Conservation (phyloP, 306 rosid genomes). For the Corylus heterophylla region DNA sequence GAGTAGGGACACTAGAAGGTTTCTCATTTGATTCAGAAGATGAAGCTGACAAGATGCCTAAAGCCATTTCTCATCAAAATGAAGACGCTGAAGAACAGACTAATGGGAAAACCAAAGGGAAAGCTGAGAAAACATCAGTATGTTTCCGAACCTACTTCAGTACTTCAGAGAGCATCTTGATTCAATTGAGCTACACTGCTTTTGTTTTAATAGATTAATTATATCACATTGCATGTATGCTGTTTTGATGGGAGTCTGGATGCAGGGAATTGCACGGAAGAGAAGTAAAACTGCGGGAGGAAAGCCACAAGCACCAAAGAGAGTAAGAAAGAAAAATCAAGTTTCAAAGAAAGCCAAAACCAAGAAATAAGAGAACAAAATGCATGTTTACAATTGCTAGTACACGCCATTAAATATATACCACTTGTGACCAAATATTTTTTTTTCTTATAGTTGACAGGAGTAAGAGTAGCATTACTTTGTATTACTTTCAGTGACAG, state of each 20-base stretch:
- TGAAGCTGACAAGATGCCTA: constrained; percentile 67
- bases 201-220: not conserved
- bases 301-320: constrained; percentile 70
- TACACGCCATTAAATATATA: constrained; percentile 10
- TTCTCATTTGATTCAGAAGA: constrained; percentile 93
- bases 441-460: constrained; percentile 16
- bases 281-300: constrained; percentile 67
- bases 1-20: constrained; percentile 91
- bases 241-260: constrained; percentile 30
- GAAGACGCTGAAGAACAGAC: constrained; percentile 57
- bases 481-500: constrained; percentile 15
- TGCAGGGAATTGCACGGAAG: constrained; percentile 72
- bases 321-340: constrained; percentile 62
- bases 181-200: constrained; percentile 7
- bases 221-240: not conserved
- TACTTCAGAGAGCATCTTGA: constrained; percentile 16
- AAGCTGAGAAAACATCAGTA: constrained; percentile 71
- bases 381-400: constrained; percentile 9
- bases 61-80: constrained; percentile 43
- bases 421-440: not conserved
- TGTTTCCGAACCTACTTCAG: constrained; percentile 30
- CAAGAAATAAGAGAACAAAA: constrained; percentile 54
- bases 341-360: constrained; percentile 65
- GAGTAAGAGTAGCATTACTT: constrained; percentile 22
- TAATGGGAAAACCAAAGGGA: constrained; percentile 49